Base-by-base conservation (phyloP, 1,284 basidiomycete genomes). In the Marasmius oreades region DNA sequence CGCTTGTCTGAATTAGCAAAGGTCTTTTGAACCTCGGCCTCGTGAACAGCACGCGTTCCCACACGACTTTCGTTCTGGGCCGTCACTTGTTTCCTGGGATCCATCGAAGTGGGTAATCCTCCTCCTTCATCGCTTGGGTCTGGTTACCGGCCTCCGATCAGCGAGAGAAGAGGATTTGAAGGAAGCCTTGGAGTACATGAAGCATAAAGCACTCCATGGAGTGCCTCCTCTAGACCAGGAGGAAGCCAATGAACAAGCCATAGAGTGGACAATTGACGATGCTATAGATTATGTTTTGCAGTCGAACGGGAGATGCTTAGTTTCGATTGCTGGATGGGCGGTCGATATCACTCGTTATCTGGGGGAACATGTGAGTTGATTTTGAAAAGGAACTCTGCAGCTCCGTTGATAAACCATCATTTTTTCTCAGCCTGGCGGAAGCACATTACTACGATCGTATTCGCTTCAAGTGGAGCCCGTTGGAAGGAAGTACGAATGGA, bases 41-140 rank as follows among this genome's bases (percentile, higher is more conserved):
- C 43, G 16, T 51, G 56, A 45, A 39, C 70, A 92, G 81, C 89
- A 92, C 66, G 78, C 88, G 0, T 92, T 92, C 67, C 90, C 90
- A 5, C 82, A 86, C 60, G 89, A 90, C 66, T 89, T 82, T 66
- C 78, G 86, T 44, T 85, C 84, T 26, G 86, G 85, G 0, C 85
- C 86, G 3, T 77, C 77, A 16, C 50, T 56, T 2, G 67, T 77
- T 34, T 86, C 88, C 62, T 92, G 88, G 88, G 90, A 92, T 69
- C 89, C 90, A 0, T 87, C 87, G 2, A 92, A 91, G 70, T 91
- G 89, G 89, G 79, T 86, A 39, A 92, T 92, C 50, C 67, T 81
- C 24, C 51, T 70, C 2, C 73, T 92, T 6, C 73, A 86, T 63
- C 64, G 63, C n/a, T 64, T 84, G 39, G 85, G 86, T 0, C 69